Evolutionary conservation across 225 moss, liverwort and hornwort genomes (phyloP), one percentile per base, ranked within the genome.

Genomic region (Ulota crispa): DNA sequence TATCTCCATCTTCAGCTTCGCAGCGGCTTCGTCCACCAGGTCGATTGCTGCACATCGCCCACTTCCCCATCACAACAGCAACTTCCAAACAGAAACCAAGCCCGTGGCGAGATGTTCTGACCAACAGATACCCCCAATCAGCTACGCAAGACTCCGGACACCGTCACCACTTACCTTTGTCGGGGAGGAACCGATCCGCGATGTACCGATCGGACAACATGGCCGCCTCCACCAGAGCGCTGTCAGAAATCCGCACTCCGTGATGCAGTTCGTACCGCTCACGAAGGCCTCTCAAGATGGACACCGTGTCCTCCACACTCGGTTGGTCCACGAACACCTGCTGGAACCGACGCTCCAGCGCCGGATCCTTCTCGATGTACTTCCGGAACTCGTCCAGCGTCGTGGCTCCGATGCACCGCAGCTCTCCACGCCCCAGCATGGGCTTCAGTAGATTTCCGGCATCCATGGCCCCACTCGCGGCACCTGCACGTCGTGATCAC

Each of bases 1-100:
- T 1, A 97, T 95, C 82, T 97, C 97, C 95, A 98, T 98, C 83
- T 98, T 98, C 87, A 98, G 67, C 83, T 98, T 98, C 59, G 97
- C 97, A 30, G 97, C 97, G 60, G 97, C 95, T 84, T 98, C 97
- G 52, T 99, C 98, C 19, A 99, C 98, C 21, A 99, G 79, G 74
- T 99, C 98, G 70, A 99, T 99, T 34, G 98, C 98, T 97, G 93
- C 53, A 84, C 43, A 76, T 66, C 52, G 21, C 52, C 77, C 53
- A 57, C 32, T 61, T 28, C 39, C 24, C 68, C 45, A 23, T 83
- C 45, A 88, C 43, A 27, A 55, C 32, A 68, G 41, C 27, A 18
- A 66, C 75, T 68, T 55, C 45, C 54, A 30, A 19, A 67, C 4
- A 2, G n/a, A n/a, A 43, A 19, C 36, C 1, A 30, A 36, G 61